Evolutionary conservation across 352 stramenopile species (phyloP).

Genomic region (Lagenidium giganteum): DNA sequence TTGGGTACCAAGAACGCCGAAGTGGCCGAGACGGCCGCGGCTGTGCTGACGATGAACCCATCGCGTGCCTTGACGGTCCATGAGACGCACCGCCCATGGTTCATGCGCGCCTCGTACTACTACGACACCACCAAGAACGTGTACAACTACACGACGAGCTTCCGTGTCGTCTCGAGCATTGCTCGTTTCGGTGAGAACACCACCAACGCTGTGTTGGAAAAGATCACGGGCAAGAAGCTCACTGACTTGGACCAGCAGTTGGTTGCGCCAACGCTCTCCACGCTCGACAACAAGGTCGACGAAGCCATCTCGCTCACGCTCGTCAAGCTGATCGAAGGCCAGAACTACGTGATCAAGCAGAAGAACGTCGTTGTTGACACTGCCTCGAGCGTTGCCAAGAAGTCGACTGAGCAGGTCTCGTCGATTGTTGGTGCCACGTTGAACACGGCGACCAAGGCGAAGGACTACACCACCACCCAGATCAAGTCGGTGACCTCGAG

Average conservation of each 20-base stretch:
- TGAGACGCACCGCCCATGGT: slow-evolving; percentile 50
- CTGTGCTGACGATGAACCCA: slow-evolving; percentile 2
- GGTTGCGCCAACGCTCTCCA: slow-evolving; percentile 39
- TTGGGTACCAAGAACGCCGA: slow-evolving; percentile 4
- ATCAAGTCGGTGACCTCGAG: slow-evolving; percentile 18
- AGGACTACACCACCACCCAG: slow-evolving; percentile 38
- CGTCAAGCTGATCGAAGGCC: slow-evolving; percentile 47
- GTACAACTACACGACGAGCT: slow-evolving; percentile 82
- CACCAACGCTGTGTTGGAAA: slow-evolving; percentile 55
- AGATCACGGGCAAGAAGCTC: slow-evolving; percentile 55
- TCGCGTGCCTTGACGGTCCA: slow-evolving; percentile 9
- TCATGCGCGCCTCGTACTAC: slow-evolving; percentile 72
- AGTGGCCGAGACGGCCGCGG: slow-evolving; percentile 5
- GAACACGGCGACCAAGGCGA: slow-evolving; percentile 38
- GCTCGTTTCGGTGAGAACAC: slow-evolving; percentile 62
- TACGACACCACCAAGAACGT: slow-evolving; percentile 76
- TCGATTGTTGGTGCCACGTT: slow-evolving; percentile 33
- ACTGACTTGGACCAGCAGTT: slow-evolving; percentile 47
- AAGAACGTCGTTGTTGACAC: slow-evolving; percentile 50
- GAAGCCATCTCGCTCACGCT: slow-evolving; percentile 40
- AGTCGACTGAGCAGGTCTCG: slow-evolving; percentile 36
- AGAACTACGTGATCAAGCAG: slow-evolving; percentile 61
- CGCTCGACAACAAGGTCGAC: slow-evolving; percentile 68
- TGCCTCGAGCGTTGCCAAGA: slow-evolving; percentile 31
- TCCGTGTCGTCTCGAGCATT: slow-evolving; percentile 53